Conservation (phyloP, 306 rosid genomes). For the Acacia acuminata region DNA sequence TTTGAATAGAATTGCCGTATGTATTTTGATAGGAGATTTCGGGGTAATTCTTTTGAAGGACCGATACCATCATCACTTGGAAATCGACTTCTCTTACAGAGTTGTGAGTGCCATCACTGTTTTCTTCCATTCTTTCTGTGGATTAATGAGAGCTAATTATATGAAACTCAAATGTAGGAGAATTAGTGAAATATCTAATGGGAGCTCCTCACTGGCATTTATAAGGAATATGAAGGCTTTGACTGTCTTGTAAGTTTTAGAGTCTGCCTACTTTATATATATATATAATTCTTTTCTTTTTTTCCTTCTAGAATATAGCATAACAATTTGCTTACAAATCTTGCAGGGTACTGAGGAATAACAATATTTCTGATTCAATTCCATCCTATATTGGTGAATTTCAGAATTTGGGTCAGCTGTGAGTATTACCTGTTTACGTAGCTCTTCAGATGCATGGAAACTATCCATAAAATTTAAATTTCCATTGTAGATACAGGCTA, state of each 20-base stretch:
- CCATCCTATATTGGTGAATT: slow-evolving; percentile 67
- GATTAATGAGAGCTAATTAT: slow-evolving; percentile 31
- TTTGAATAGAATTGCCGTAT: slow-evolving; percentile 5
- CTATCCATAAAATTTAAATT: neutral
- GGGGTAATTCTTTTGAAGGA: slow-evolving; percentile 81
- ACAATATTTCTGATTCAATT: slow-evolving; percentile 64
- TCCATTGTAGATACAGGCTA: neutral
- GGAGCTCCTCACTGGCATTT: slow-evolving; percentile 71
- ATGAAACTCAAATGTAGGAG: slow-evolving; percentile 44
- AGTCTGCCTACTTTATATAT: slow-evolving; percentile 14
- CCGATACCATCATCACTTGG: slow-evolving; percentile 67
- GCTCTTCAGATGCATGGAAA: neutral
- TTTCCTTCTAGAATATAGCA: slow-evolving; percentile 3
- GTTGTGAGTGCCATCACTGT: slow-evolving; percentile 53
- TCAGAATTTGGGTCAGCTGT: slow-evolving; percentile 50
- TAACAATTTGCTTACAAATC: slow-evolving; percentile 26
- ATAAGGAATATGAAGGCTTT: slow-evolving; percentile 67
- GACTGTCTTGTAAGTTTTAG: slow-evolving; percentile 62
- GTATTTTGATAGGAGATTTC: slow-evolving; percentile 59
- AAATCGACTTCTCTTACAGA: slow-evolving; percentile 61
- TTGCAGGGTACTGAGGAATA: slow-evolving; percentile 73
- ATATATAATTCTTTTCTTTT: neutral
- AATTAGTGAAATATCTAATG: slow-evolving; percentile 64
- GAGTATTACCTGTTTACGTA: slow-evolving; percentile 35
- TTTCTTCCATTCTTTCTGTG: neutral